phyloP scores from a whole-genome alignment of 1,139 yeast species.

The Yamadazyma epiphylla region DNA sequence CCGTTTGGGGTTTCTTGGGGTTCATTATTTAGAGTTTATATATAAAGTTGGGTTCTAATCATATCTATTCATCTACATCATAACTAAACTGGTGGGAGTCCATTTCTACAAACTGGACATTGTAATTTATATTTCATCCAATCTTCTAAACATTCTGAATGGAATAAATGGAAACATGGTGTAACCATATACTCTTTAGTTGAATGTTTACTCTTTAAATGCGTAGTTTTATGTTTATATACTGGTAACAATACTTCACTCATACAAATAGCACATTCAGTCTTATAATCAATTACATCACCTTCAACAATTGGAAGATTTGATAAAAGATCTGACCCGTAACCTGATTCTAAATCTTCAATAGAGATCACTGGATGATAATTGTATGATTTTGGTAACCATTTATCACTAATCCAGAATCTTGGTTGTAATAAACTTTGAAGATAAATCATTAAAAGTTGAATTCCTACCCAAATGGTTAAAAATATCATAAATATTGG shows the following conservation, averaged over 20 bases:
- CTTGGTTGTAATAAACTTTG: conserved; percentile 75
- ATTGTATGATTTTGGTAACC: conserved; percentile 76
- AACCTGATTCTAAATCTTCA: conserved; percentile 61
- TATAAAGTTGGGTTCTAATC: too few relatives aligned
- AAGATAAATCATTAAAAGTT: conserved; percentile 50
- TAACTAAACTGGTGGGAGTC: conserved; percentile 70
- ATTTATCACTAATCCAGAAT: conserved; percentile 73
- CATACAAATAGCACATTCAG: conserved; percentile 92
- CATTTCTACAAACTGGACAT: conserved; percentile 89
- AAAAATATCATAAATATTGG: conserved; percentile 42
- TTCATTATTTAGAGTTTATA: too few relatives aligned
- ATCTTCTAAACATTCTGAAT: conserved; percentile 76
- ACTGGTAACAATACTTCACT: conserved; percentile 63
- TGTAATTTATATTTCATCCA: conserved; percentile 94
- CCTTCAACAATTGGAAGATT: conserved; percentile 14
- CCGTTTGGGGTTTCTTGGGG: too few relatives aligned
- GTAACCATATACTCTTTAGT: conserved; percentile 74
- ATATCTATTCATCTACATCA: too few relatives aligned
- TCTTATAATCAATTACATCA: conserved; percentile 25
- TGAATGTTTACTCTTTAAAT: conserved; percentile 15
- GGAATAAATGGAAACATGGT: conserved; percentile 90
- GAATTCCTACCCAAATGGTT: conserved; percentile 52
- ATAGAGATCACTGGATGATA: conserved; percentile 67
- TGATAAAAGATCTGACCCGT: conserved; percentile 33
- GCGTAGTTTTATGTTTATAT: conserved; percentile 16